phyloP scores from a whole-genome alignment of 495 filamentous ascomycete genomes.

The Thermochaetoides thermophila region DNA sequence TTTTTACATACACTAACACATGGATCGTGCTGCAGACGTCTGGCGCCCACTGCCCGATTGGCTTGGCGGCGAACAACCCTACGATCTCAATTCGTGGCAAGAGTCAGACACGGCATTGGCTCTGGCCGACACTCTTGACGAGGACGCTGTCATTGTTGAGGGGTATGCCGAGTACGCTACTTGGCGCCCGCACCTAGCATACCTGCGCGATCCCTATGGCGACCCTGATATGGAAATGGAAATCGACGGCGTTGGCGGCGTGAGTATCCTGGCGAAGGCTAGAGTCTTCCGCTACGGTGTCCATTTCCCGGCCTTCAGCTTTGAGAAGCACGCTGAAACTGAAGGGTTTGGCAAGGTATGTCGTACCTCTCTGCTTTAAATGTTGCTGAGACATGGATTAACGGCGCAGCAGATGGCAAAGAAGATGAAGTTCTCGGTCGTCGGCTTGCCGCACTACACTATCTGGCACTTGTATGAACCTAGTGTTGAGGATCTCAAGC shows the following conservation, averaged over 20 bases:
- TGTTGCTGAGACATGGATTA: constrained; percentile 11
- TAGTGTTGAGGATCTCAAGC: constrained; percentile 87
- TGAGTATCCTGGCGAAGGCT: constrained; percentile 94
- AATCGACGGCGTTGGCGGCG: constrained; percentile 92
- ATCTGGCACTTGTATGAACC: constrained; percentile 99
- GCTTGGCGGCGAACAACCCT: constrained; percentile 97
- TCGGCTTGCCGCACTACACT: constrained; percentile 93
- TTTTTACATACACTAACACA: too few relatives aligned
- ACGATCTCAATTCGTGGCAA: constrained; percentile 98
- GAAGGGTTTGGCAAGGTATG: constrained; percentile 96
- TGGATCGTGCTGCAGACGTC: constrained; percentile 54
- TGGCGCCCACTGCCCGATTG: constrained; percentile 98
- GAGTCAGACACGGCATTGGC: constrained; percentile 94
- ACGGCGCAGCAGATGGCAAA: constrained; percentile 71
- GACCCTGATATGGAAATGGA: constrained; percentile 99
- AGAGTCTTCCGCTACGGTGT: constrained; percentile 86
- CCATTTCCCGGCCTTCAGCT: constrained; percentile 97
- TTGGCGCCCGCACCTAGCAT: constrained; percentile 94
- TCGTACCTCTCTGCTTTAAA: background rate
- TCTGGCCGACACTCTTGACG: constrained; percentile 86
- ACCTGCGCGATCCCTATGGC: constrained; percentile 91
- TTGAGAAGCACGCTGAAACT: constrained; percentile 97
- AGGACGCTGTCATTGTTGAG: constrained; percentile 98
- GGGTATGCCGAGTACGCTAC: constrained; percentile 99
- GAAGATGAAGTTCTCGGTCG: constrained; percentile 89